phyloP scores from a whole-genome alignment of 441 rosid genomes.

The Theobroma grandiflorum region DNA sequence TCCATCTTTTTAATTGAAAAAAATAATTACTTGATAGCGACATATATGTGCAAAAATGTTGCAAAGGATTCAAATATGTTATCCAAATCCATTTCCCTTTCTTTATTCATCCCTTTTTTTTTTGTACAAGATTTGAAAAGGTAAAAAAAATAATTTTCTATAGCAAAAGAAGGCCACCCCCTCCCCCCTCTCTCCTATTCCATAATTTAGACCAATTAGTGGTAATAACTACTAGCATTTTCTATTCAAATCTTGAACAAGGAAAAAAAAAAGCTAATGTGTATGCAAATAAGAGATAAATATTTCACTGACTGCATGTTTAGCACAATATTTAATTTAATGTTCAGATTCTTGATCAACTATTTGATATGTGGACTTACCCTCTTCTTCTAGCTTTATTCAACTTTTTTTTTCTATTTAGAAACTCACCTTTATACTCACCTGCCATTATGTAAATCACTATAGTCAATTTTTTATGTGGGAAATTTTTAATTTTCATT shows the following conservation, averaged over 20 bases:
- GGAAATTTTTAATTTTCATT: not conserved
- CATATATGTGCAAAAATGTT: conserved; percentile 44
- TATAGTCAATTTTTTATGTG: not conserved
- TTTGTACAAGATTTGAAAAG: conserved; percentile 3
- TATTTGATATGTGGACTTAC: not conserved
- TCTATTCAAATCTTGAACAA: too few relatives aligned
- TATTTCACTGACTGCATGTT: too few relatives aligned
- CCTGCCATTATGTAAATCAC: not conserved
- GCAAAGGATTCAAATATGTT: not conserved
- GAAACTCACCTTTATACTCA: not conserved
- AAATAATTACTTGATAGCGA: conserved; percentile 40
- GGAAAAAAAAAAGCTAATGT: too few relatives aligned
- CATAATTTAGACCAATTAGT: too few relatives aligned
- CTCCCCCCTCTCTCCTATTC: too few relatives aligned
- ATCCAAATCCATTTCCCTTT: not conserved
- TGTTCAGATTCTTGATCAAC: too few relatives aligned
- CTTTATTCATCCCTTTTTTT: not conserved
- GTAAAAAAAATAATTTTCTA: not conserved
- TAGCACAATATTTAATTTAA: too few relatives aligned
- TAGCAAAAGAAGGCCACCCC: too few relatives aligned
- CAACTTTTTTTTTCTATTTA: not conserved
- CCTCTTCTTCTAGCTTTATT: not conserved
- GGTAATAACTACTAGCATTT: too few relatives aligned
- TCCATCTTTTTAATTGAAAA: conserved; percentile 7
- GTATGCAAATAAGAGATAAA: too few relatives aligned